Conservation (phyloP, 1,139 yeast genomes). For the Candida tetrigidarum region DNA sequence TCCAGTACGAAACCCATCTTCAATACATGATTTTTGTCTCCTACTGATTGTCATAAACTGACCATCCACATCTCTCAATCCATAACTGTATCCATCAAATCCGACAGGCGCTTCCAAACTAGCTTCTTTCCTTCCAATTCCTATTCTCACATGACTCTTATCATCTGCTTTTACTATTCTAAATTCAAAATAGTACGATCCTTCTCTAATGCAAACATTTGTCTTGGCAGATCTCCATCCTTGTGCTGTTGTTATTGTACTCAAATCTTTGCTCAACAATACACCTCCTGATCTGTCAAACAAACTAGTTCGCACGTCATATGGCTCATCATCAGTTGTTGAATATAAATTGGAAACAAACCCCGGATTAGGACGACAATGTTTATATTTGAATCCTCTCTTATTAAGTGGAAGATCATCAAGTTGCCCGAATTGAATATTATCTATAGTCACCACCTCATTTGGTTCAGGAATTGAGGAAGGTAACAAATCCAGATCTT, state of each 20-base stretch:
- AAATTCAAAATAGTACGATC: slow-evolving; percentile 80
- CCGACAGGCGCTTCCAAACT: slow-evolving; percentile 96
- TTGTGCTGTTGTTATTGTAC: slow-evolving; percentile 53
- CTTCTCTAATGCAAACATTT: slow-evolving; percentile 78
- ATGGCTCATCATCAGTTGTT: slow-evolving; percentile 78
- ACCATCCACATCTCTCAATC: slow-evolving; percentile 82
- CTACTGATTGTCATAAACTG: slow-evolving; percentile 77
- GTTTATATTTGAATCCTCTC: slow-evolving; percentile 80
- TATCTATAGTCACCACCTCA: slow-evolving; percentile 17
- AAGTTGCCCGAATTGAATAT: slow-evolving; percentile 43
- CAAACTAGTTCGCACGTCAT: slow-evolving; percentile 59
- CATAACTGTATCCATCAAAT: slow-evolving; percentile 92
- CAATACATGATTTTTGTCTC: slow-evolving; percentile 55
- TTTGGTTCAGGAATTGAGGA: slow-evolving; percentile 15
- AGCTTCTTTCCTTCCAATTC: slow-evolving; percentile 84
- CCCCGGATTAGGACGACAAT: slow-evolving; percentile 74
- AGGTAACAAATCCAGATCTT: slow-evolving; percentile 32
- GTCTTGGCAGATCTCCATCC: slow-evolving; percentile 88
- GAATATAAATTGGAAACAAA: slow-evolving; percentile 67
- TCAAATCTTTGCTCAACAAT: slow-evolving; percentile 45
- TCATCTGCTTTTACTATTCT: slow-evolving; percentile 53
- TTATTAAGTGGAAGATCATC: slow-evolving; percentile 84
- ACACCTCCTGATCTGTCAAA: slow-evolving; percentile 76
- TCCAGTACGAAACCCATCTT: slow-evolving; percentile 63
- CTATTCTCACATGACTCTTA: slow-evolving; percentile 73